Base-by-base conservation (phyloP, 495 filamentous ascomycete genomes). In the Xylaria telfairii region DNA sequence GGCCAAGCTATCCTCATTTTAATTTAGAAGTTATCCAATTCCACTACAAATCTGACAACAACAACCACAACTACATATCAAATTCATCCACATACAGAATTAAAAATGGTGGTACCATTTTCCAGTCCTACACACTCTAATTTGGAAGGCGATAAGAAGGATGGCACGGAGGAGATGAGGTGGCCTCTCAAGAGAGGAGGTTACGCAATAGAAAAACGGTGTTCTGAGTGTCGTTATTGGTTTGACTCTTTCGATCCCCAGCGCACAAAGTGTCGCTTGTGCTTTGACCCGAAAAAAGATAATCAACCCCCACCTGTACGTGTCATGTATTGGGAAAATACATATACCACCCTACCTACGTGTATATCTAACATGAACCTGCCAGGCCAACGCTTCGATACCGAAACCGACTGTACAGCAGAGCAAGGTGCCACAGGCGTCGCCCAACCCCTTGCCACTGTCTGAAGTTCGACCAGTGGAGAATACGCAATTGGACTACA, bases 191-290 rank as follows among this genome's bases (percentile, higher is more conserved):
- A 24, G 37, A 24, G 41, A 63, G 60, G 60, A 17, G 21, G 28
- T 21, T 63, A 47, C 24, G 13, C 32, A 12, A 63, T 63, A 30
- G 60, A 63, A 7, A 63, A 21, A 19, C 60, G 32, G 15, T 63
- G 60, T 32, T 19, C 39, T 30, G 3, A 2, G 4, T 63, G 60
- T n/a, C 24, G 4, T n/a, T 63, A 41, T 39, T 63, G 41, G 41
- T 63, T 63, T 7, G 60, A 63, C 42, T 63, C 60, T 19, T 63
- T 63, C 28, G 39, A 63, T n/a, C 39, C 41, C 13, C 17, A 46
- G 3, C 24, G 39, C 60, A 30, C 46, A 9, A n/a, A 3, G 10
- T 63, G 60, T 32, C 9, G n/a, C 26, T 9, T 19, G 47, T 63
- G 60, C 41, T n/a, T n/a, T n/a, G n/a, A n/a, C n/a, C 2, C 15